Base-by-base conservation (phyloP, 306 rosid genomes). In the Vigna nakashimae region DNA sequence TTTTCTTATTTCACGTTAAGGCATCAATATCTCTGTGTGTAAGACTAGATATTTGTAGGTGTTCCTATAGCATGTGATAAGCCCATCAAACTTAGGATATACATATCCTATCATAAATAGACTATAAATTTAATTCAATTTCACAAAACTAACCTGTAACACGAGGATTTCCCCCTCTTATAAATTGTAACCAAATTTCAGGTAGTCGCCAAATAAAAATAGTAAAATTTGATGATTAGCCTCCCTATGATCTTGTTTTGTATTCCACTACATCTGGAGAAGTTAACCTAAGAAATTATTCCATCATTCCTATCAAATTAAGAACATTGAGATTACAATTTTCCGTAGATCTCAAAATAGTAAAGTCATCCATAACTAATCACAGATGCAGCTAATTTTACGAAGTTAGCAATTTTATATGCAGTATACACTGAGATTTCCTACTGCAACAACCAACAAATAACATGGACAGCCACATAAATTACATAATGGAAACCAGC, bases 401-500 rank as follows among this genome's bases (percentile, higher is more conserved):
- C 5, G 5, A 30, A 30, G 34, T 30, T 30, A 30, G 34, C 34
- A 30, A 57, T 50, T 30, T 30, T n/a, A 56, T 69, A 74, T 50
- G 50, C 57, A 56, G 30, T n/a, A 49, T 17, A 34, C 8, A 22
- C 16, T 12, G 22, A 51, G 48, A 73, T 71, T 46, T 69, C 42
- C 28, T 30, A 69, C 20, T 10, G 38, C 52, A 22, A 51, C 55
- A 65, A 79, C 36, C 53, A 71, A 30, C 59, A 20, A 58, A 79
- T 57, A 56, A 2, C 32, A 65, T 34, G 55, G 8, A 76, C 36
- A 42, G 20, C 51, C 7, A 82, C 75, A 86, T 24, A 79, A 14
- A 75, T 71, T 70, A 79, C 22, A 53, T 69, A 50, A 15, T 40
- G 30, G 71, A 12, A 74, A 63, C 49, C 26, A 79, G 74, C 83